phyloP scores from a whole-genome alignment of 345 rosid genomes.

The Cardamine occulta region DNA sequence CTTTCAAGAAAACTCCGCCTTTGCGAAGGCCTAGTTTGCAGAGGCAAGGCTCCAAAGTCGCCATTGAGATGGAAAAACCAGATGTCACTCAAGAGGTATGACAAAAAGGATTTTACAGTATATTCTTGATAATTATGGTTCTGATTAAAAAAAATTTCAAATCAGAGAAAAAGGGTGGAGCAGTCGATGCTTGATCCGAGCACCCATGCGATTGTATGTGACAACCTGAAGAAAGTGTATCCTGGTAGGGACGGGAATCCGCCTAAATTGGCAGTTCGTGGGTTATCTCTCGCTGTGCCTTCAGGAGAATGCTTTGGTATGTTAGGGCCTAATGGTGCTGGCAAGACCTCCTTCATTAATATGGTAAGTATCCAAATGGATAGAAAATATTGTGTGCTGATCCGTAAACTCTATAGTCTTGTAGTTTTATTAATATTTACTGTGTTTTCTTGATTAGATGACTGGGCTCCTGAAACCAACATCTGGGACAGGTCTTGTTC shows the following conservation, averaged over 20 bases:
- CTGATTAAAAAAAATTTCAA: neutral
- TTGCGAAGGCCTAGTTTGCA: slow-evolving; percentile 58
- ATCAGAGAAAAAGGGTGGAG: slow-evolving; percentile 80
- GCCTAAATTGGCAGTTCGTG: slow-evolving; percentile 80
- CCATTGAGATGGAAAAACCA: slow-evolving; percentile 75
- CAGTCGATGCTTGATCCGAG: slow-evolving; percentile 61
- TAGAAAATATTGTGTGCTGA: slow-evolving; percentile 4
- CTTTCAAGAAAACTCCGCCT: slow-evolving; percentile 51
- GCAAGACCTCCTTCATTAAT: slow-evolving; percentile 90
- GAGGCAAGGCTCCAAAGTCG: slow-evolving; percentile 77
- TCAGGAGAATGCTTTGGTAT: slow-evolving; percentile 95
- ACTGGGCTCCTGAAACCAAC: slow-evolving; percentile 86
- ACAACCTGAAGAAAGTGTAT: slow-evolving; percentile 75
- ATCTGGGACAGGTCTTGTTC: slow-evolving; percentile 74
- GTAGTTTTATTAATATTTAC: neutral
- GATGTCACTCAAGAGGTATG: slow-evolving; percentile 91
- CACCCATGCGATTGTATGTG: slow-evolving; percentile 67
- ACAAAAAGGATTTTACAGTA: neutral
- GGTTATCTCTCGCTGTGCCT: slow-evolving; percentile 89
- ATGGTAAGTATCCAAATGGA: slow-evolving; percentile 62
- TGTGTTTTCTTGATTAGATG: slow-evolving; percentile 59
- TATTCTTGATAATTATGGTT: slow-evolving; percentile 7
- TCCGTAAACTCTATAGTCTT: neutral
- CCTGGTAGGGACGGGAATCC: slow-evolving; percentile 95
- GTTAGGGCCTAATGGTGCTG: slow-evolving; percentile 99